A percentile compares a stretch with the other conserved stretches of the same genome.
These are phyloP conservation scores for Orbilia oligospora DNA, from an alignment of 2,329 filamentous ascomycete genomes.

Conservation along the genomic window DNA sequence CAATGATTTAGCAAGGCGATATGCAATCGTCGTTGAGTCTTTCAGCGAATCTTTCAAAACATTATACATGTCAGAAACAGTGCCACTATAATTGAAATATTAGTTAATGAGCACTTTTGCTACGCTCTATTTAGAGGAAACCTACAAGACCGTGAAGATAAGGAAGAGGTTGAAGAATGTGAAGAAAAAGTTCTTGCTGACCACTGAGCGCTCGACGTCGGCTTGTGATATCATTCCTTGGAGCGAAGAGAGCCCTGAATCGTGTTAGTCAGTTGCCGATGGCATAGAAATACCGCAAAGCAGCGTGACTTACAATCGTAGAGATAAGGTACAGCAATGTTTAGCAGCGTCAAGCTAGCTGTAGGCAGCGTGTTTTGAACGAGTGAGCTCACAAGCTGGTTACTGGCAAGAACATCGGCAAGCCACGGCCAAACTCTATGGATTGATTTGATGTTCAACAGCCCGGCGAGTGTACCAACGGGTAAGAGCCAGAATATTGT, in stretches of 20 bases:
- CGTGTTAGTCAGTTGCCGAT: background rate
- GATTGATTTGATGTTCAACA: slow-evolving; percentile 86
- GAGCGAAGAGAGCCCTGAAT: slow-evolving; percentile 80
- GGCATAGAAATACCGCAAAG: background rate
- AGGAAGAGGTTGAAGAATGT: slow-evolving; percentile 99
- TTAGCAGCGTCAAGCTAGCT: slow-evolving; percentile 85
- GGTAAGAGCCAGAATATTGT: slow-evolving; percentile 91
- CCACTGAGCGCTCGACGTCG: slow-evolving; percentile 92
- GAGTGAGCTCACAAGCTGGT: slow-evolving; percentile 80
- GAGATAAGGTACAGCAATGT: slow-evolving; percentile 89
- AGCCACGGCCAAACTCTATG: slow-evolving; percentile 79
- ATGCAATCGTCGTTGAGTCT: slow-evolving; percentile 84
- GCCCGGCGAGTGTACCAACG: slow-evolving; percentile 81
- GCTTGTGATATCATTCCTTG: slow-evolving; percentile 97
- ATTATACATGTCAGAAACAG: slow-evolving; percentile 80
- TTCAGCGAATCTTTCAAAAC: slow-evolving; percentile 81
- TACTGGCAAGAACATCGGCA: slow-evolving; percentile 76
- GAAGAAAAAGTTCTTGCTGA: slow-evolving; percentile 99
- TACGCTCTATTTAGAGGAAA: background rate
- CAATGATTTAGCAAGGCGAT: slow-evolving; percentile 81
- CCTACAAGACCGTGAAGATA: slow-evolving; percentile 83
- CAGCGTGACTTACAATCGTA: slow-evolving; percentile 80
- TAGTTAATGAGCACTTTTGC: background rate
- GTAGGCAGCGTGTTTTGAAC: slow-evolving; percentile 92
- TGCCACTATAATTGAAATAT: slow-evolving; percentile 69